Evolutionary conservation across 2,329 filamentous ascomycete genomes (phyloP), one percentile per base, ranked within the genome.

Genomic region (Colletotrichum sp.): DNA sequence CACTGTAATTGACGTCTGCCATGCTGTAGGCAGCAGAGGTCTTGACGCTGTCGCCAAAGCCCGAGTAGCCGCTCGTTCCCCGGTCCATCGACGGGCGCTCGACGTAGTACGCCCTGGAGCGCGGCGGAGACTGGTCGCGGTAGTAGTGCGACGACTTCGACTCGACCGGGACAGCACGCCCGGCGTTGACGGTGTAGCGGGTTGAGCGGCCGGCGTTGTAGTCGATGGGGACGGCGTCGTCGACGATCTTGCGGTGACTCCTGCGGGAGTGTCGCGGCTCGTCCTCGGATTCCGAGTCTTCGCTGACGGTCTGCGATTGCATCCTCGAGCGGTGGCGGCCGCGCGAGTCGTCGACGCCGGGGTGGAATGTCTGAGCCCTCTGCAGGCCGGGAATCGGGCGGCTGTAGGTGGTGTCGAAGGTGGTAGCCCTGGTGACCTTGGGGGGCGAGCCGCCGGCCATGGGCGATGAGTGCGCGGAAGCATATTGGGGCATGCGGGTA

Each of bases 261-360:
- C 84, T 85, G 70, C 81, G 80, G 25, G 83, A 80, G 15, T 79
- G 80, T 11, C 78, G 74, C 6, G 79, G 79, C 2, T 82, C 80
- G 2, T 85, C 85, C 15, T 85, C 84, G 0, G 80, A 82, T 7
- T 86, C 85, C 5, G 77, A 81, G 6, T 85, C 82, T 5, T 82
- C 82, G 12, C 80, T 78, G 27, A 82, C 79, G 8, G 59, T 36
- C 74, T 87, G 85, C 8, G 85, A 34, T 9, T 86, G 82, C 78
- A 82, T 78, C 60, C 82, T 83, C 13, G 84, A 85, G 19, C 85
- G 85, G 34, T 80, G 80, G 30, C 85, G 85, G 9, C 85, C 85
- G 7, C 85, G 84, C 8, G 80, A 77, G 12, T 83, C 80, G 3
- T 71, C 63, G 27, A 15, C 52, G 27, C 55, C 76, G 60, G 81